phyloP scores from a whole-genome alignment of 805 yeast species.

The Monosporozyma servazzii region DNA sequence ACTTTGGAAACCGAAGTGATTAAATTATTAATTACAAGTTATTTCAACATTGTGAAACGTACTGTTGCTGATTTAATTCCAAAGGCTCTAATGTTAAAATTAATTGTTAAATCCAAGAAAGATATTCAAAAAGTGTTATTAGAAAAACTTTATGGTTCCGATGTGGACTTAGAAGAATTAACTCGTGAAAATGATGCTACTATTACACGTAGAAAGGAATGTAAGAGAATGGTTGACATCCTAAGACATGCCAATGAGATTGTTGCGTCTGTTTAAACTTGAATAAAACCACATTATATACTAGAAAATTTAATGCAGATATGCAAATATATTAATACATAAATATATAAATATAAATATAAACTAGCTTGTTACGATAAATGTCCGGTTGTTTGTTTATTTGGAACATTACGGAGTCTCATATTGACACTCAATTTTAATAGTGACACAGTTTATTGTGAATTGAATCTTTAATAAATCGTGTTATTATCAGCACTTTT shows the following conservation, averaged over 20 bases:
- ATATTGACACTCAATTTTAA: too few species aligned
- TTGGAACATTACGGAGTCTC: too few species aligned
- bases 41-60: slow-evolving; percentile 85
- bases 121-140: slow-evolving; percentile 86
- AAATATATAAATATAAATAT: not conserved
- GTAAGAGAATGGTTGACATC: slow-evolving; percentile 90
- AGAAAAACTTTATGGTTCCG: slow-evolving; percentile 71
- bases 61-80: slow-evolving; percentile 92
- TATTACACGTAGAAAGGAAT: slow-evolving; percentile 89
- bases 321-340: not conserved
- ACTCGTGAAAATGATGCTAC: slow-evolving; percentile 89
- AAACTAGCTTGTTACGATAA: not conserved
- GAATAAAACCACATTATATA: not conserved
- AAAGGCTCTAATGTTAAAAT: slow-evolving; percentile 87
- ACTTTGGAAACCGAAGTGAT: slow-evolving; percentile 95
- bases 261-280: slow-evolving; percentile 40
- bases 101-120: slow-evolving; percentile 73
- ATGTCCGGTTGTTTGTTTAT: too few species aligned
- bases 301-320: not conserved
- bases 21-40: slow-evolving; percentile 80
- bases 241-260: slow-evolving; percentile 83
- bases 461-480: too few species aligned
- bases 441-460: not conserved
- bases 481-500: too few species aligned
- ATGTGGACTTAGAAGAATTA: slow-evolving; percentile 58